Base-by-base conservation (phyloP, 1,139 yeast species). In the Nematodospora anomalae region DNA sequence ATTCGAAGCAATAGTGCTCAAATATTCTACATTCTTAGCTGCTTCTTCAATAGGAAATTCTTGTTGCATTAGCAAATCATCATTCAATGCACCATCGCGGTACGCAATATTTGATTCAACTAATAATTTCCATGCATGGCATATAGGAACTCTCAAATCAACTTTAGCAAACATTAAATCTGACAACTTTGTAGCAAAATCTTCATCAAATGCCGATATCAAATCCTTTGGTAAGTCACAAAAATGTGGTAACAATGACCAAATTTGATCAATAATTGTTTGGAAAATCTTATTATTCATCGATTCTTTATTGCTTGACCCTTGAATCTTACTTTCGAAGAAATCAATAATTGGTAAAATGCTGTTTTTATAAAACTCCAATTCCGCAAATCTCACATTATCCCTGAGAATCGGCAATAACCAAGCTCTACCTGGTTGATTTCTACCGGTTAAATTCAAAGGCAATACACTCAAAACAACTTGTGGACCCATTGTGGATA, bases 341-440 rank as follows among this genome's bases (percentile, higher is more conserved):
- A 76, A 67, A 26, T 76, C 77, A 32, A 78, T 77, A 31, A 81
- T 61, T 22, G 97, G 97, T 21, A 85, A 63, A 41, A 94, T 74
- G 27, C 79, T 71, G 16, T 62, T 58, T 43, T 76, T 73, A 62
- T 78, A 92, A 55, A 71, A 87, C 0, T 74, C 68, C 38, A 94
- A 67, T 39, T 75, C 72, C 1, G 97, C 83, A 53, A 79, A 76
- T 49, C 81, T 76, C 20, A 88, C 85, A 52, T 86, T 80, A 51
- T 90, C 97, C 62, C 97, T 83, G 44, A 92, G 74, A 25, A 94
- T 59, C n/a, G 98, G 98, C 45, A 92, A 73, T 50, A 92, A 57
- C 97, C 97, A 92, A 33, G 97, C 97, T 59, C 97, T 79, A 33
- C 96, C 96, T 15, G 84, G 76, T 32, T 67, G 62, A 10, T 46